Evolutionary conservation across 2,329 filamentous ascomycete genomes (phyloP), one percentile per base, ranked within the genome.

Genomic region (Calcarisporium arbuscula): DNA sequence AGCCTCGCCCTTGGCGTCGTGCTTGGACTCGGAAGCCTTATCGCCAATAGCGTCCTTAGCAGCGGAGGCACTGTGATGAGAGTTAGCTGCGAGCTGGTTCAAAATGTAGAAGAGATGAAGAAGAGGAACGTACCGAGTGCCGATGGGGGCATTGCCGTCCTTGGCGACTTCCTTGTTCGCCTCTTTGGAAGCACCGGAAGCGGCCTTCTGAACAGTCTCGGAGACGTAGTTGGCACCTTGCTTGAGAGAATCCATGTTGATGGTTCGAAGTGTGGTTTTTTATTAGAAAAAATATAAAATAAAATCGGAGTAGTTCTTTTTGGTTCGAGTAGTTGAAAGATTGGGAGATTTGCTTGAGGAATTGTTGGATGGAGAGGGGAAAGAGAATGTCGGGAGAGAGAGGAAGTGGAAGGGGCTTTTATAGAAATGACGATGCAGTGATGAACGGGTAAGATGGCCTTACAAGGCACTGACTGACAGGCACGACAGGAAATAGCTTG

Each of bases 131-230:
- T 57, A 70, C 66, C 78, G 77, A 54, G 71, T 77, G 53, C 61
- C 54, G 38, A 77, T 6, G 47, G 48, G 45, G 42, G 67, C 67
- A 53, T 78, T 62, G 57, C 48, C 57, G 55, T 77, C 74, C 71
- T 82, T 82, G 58, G 78, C 79, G 46, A 77, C 69, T 46, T 70
- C 55, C 74, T 83, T 82, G 74, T 83, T 82, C 65, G 66, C 65
- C 65, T 82, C 77, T 74, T 83, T 82, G 64, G 68, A 74, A 42
- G 72, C 64, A 46, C 70, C 67, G 42, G 65, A 64, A 43, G 67
- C 54, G 41, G 65, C 65, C 56, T 78, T 64, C 67, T 80, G 69
- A 55, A 77, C 60, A 51, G 67, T 64, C 69, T 82, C 78, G 43
- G 68, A 59, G 59, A 80, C 74, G 72, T 74, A 78, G 72, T 80